Conservation (phyloP, 805 yeast species). For the Yamadazyma phyllophila region DNA sequence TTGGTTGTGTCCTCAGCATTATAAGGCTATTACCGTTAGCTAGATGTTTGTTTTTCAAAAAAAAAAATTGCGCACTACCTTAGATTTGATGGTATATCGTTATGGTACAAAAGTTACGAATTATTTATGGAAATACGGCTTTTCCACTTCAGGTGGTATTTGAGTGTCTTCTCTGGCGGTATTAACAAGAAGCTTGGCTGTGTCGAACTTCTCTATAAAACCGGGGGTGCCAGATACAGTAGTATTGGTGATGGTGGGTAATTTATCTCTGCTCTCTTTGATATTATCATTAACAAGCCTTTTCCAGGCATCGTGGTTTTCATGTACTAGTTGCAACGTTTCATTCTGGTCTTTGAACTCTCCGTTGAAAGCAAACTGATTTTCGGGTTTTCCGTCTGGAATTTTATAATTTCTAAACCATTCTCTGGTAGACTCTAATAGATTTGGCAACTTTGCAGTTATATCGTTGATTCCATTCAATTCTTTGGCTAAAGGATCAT, state of each 20-base stretch:
- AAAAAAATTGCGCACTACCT: constrained; percentile 4
- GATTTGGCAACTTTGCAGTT: constrained; percentile 84
- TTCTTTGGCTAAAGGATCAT: constrained; percentile 86
- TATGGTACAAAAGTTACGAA: too few species aligned
- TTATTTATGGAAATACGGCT: constrained; percentile 1
- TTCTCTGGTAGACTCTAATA: constrained; percentile 89
- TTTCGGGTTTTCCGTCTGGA: constrained; percentile 97
- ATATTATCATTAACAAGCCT: constrained; percentile 64
- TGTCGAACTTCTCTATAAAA: constrained; percentile 16
- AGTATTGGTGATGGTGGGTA: constrained; percentile 40
- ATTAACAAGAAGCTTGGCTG: neutral
- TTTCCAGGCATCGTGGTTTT: constrained; percentile 85
- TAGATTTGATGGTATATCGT: too few species aligned
- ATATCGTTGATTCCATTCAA: constrained; percentile 90
- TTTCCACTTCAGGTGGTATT: constrained; percentile 10
- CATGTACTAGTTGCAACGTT: constrained; percentile 79
- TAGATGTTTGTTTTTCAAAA: constrained; percentile 6
- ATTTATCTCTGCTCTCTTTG: constrained; percentile 19
- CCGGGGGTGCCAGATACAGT: constrained; percentile 32
- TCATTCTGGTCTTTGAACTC: constrained; percentile 84
- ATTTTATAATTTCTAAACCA: constrained; percentile 98
- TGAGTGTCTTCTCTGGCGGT: neutral
- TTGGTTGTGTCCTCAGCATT: neutral
- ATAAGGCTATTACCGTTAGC: too few species aligned
- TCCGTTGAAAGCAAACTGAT: constrained; percentile 95